phyloP scores from a whole-genome alignment of 805 yeast genomes.

The Saturnispora dispora region DNA sequence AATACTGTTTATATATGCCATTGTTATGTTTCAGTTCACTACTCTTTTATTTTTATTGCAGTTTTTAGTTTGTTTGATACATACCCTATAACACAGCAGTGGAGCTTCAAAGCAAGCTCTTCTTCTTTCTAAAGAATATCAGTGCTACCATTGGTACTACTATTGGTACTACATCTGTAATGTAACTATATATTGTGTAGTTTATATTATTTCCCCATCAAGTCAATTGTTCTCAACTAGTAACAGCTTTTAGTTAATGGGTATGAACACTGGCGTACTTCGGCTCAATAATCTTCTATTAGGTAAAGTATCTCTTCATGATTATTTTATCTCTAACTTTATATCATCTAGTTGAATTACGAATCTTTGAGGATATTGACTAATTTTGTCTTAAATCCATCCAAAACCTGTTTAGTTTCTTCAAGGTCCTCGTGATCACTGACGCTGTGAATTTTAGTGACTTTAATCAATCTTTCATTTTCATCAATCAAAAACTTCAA shows the following conservation, averaged over 20 bases:
- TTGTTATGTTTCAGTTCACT: neutral
- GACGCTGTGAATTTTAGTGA: neutral
- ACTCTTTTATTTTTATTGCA: neutral
- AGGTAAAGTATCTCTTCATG: neutral
- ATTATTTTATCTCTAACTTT: neutral
- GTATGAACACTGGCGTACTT: no score
- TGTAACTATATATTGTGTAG: no score
- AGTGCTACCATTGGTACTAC: no score
- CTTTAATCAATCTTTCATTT: neutral
- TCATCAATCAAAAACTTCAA: neutral
- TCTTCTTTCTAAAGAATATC: neutral
- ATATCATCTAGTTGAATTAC: neutral
- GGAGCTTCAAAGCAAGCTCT: neutral
- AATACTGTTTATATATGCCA: neutral
- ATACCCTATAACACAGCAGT: neutral
- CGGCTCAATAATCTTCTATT: neutral
- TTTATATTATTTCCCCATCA: no score
- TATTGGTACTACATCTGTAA: no score
- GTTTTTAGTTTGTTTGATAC: neutral
- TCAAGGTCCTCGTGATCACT: neutral
- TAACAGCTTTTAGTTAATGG: no score
- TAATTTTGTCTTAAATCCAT: neutral
- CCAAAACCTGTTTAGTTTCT: neutral
- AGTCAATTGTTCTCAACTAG: no score
- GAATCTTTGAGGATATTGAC: neutral